Evolutionary conservation across 768 basidiomycete genomes (phyloP).

Genomic region (Xanthoconium purpureum): DNA sequence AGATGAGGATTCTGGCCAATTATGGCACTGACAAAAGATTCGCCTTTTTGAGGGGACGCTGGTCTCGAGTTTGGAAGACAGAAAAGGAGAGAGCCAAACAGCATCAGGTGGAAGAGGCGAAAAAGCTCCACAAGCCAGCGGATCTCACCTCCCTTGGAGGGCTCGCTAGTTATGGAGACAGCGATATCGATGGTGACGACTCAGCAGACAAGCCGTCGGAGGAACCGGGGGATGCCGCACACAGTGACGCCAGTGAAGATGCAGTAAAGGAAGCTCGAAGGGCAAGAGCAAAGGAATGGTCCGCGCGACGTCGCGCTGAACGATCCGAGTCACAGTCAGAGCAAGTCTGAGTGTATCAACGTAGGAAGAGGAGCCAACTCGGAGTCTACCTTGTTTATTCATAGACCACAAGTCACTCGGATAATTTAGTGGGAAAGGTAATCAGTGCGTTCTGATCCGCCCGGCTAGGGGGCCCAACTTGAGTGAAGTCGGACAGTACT

Average conservation of each 20-base stretch:
- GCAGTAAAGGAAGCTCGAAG: slow-evolving; percentile 46
- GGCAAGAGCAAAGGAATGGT: slow-evolving; percentile 57
- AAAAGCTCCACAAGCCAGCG: slow-evolving; percentile 11
- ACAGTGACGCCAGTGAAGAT: slow-evolving; percentile 4
- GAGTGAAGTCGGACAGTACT: not conserved
- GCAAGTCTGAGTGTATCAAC: not conserved
- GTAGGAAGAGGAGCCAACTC: no score
- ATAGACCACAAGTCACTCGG: no score
- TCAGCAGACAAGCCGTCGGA: slow-evolving; percentile 25
- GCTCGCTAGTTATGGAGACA: slow-evolving; percentile 59
- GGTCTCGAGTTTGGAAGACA: slow-evolving; percentile 60
- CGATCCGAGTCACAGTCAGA: slow-evolving; percentile 9
- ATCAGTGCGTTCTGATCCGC: not conserved
- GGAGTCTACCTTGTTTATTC: no score
- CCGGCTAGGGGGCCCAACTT: no score
- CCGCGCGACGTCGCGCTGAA: slow-evolving; percentile 43
- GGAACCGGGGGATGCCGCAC: not conserved
- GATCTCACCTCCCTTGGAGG: slow-evolving; percentile 41
- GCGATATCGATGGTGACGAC: slow-evolving; percentile 42
- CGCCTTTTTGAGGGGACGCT: slow-evolving; percentile 77
- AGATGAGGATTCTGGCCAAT: slow-evolving; percentile 87
- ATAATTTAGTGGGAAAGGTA: not conserved
- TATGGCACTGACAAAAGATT: slow-evolving; percentile 77
- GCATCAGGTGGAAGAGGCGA: slow-evolving; percentile 21
- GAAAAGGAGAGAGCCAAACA: slow-evolving; percentile 48